These are phyloP conservation scores for Sporothrix pallida DNA, from an alignment of 2,329 filamentous ascomycete species.

Conservation along the genomic window DNA sequence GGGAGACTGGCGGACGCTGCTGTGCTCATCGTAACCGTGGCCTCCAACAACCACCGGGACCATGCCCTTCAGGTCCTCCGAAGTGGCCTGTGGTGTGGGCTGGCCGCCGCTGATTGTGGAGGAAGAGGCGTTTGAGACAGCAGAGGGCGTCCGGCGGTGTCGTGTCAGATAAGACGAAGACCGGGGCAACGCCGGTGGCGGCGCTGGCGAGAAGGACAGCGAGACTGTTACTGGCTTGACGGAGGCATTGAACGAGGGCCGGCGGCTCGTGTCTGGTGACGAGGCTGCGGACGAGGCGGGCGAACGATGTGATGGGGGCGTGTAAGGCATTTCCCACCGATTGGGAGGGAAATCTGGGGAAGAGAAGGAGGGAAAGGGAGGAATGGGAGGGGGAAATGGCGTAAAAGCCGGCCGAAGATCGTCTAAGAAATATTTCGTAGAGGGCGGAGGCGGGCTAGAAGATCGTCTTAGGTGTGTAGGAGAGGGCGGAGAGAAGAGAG, in stretches of 20 bases:
- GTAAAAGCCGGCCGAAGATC: not conserved
- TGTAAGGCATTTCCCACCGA: constrained; percentile 78
- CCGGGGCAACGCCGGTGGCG: constrained; percentile 63
- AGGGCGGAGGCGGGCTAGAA: not conserved
- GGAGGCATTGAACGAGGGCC: constrained; percentile 60
- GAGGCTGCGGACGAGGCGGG: constrained; percentile 63
- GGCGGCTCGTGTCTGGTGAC: constrained; percentile 64
- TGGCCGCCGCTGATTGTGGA: constrained; percentile 44
- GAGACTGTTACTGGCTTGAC: constrained; percentile 36
- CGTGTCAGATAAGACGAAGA: constrained; percentile 70
- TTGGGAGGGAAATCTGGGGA: constrained; percentile 37
- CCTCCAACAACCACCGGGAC: constrained; percentile 36
- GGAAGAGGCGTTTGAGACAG: constrained; percentile 41
- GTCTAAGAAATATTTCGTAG: constrained; percentile 22
- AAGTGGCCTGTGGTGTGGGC: constrained; percentile 57
- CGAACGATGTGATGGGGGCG: constrained; percentile 73
- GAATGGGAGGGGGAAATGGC: constrained; percentile 14
- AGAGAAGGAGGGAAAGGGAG: not conserved
- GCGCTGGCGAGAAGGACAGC: constrained; percentile 36
- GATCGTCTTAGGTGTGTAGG: constrained; percentile 4
- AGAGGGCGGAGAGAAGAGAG: constrained; percentile 12
- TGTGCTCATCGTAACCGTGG: constrained; percentile 39
- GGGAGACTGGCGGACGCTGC: constrained; percentile 78
- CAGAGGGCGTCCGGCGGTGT: constrained; percentile 65
- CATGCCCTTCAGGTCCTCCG: constrained; percentile 57